Evolutionary conservation across 1,284 basidiomycete species (phyloP).

Genomic region (Apiotrichum sp.): DNA sequence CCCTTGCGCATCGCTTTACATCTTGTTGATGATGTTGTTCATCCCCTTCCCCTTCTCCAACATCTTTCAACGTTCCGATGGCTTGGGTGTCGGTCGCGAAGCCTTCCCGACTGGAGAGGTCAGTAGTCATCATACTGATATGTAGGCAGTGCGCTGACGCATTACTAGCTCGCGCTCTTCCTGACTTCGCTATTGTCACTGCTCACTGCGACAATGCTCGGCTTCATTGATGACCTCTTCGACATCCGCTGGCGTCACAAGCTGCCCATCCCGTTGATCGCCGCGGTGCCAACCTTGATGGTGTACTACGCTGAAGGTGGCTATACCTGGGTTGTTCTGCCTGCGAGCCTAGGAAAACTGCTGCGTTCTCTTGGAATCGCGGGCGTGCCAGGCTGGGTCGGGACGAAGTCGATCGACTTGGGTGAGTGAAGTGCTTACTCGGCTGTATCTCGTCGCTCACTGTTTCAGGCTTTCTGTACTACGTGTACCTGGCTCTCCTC

Average conservation of each 20-base stretch:
- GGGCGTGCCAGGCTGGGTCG: constrained; percentile 22
- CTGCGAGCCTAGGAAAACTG: constrained; percentile 65
- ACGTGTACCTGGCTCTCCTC: constrained; percentile 90
- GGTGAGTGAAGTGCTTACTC: constrained; percentile 53
- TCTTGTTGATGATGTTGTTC: constrained; percentile 74
- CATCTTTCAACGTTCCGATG: constrained; percentile 49
- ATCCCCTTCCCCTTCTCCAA: constrained; percentile 84
- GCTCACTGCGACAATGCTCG: constrained; percentile 84
- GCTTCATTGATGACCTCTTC: constrained; percentile 95
- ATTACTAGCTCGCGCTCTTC: constrained; percentile 72
- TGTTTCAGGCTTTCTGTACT: constrained; percentile 59
- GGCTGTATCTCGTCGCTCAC: constrained; percentile 20
- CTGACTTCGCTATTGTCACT: constrained; percentile 86
- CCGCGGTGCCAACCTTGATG: constrained; percentile 86
- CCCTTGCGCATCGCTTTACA: constrained; percentile 82
- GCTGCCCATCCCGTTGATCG: constrained; percentile 91
- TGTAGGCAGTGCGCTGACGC: background rate
- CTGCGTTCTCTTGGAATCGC: constrained; percentile 39
- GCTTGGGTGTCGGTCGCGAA: constrained; percentile 22
- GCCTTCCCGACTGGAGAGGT: constrained; percentile 87
- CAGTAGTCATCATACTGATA: constrained; percentile 36
- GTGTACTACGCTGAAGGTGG: constrained; percentile 95
- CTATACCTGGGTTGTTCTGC: constrained; percentile 89
- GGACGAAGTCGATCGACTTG: constrained; percentile 72
- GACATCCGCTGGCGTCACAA: constrained; percentile 99